Base-by-base conservation (phyloP, 768 basidiomycete genomes). In the Hericium rajendrae region DNA sequence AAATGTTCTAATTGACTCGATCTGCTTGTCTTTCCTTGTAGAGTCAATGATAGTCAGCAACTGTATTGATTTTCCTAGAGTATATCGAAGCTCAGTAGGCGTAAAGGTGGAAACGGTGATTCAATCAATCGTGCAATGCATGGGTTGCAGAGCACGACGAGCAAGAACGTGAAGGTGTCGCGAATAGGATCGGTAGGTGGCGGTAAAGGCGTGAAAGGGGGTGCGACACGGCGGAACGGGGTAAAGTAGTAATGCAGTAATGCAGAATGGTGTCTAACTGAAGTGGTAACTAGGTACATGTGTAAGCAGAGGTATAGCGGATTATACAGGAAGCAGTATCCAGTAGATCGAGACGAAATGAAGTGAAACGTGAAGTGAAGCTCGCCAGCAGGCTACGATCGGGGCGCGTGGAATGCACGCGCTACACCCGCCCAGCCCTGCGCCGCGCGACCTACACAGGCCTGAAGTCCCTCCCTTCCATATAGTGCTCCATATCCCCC, bases 401-500 rank as follows among this genome's bases (percentile, higher is more conserved):
- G 2, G 39, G 4, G 22, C 32, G 39, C 40, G 6, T 40, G 41
- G 5, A n/a, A 54, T n/a, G 9, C 40, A 38, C 43, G 38, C 53
- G n/a, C 9, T 50, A 26, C 49, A 16, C 24, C 6, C 22, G 9
- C 15, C 49, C 51, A 15, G 51, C 12, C 26, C 51, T 50, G n/a
- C 5, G 26, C 28, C 32, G 24, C 32, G 28, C 20, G 28, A 46
- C 48, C 55, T 55, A 55, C 55, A 55, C 18, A 28, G 55, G 55
- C 46, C 18, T 48, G 15, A 26, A 48, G 6, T 51, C 53, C 37
- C 57, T 48, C 24, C 61, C 60, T 28, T 63, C 61, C 48, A 59
- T 63, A 41, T 64, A 67, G 50, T 76, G 73, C 22, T 74, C 69
- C 32, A 69, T 55, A 24, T 71, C 74, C 28, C 73, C 74, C 80